Conservation (phyloP, 192 early-diverging fungal species). For the Ambispora gerdemannii region DNA sequence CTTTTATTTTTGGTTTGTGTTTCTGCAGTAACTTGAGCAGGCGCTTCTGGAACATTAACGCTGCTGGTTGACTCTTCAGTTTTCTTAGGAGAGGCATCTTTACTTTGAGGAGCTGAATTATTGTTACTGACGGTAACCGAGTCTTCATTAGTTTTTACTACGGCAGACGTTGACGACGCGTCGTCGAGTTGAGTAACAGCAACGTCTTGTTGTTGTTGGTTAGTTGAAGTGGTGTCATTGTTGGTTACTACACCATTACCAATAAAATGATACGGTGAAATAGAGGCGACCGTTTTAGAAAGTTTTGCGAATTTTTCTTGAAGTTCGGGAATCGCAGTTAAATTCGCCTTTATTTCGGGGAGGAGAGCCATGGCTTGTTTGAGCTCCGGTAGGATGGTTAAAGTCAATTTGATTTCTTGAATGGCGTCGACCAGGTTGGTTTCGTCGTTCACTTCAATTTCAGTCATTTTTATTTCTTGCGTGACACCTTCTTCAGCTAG, state of each 20-base stretch:
- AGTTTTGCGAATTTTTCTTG: background rate
- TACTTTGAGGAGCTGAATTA: background rate
- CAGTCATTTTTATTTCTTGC: background rate
- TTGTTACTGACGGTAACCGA: background rate
- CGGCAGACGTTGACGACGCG: constrained; percentile 1
- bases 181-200: background rate
- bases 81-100: background rate
- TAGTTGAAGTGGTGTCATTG: background rate
- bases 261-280: background rate
- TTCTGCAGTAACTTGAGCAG: background rate
- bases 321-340: constrained; percentile 7
- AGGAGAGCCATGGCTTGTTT: background rate
- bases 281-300: background rate
- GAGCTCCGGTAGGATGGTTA: constrained; percentile 16
- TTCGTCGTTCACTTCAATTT: background rate
- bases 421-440: background rate
- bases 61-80: background rate
- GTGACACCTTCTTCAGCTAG: no score
- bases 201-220: background rate
- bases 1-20: background rate
- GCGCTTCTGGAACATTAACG: no score
- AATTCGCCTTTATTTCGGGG: constrained; percentile 3
- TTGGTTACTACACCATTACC: no score
- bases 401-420: constrained; percentile 9
- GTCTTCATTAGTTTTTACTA: background rate